Percentiles rank a stretch among this genome's conserved stretches.
phyloP scores from a whole-genome alignment of 352 stramenopile species.

The Globisporangium canariense region DNA sequence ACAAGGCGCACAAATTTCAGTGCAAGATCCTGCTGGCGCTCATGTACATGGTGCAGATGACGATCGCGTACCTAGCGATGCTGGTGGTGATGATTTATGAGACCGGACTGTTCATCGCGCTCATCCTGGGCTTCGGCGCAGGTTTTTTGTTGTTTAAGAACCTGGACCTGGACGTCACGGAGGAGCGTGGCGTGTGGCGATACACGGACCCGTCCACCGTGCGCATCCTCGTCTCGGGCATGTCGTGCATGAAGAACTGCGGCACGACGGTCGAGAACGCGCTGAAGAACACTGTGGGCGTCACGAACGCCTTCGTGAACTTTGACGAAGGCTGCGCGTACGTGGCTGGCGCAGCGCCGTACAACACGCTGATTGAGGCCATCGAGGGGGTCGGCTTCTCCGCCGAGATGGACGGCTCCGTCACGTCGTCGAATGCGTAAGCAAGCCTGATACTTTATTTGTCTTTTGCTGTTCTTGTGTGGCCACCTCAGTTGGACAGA shows the following conservation, averaged over 20 bases:
- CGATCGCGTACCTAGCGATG: constrained; percentile 80
- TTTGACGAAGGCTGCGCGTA: constrained; percentile 76
- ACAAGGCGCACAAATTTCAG: constrained; percentile 59
- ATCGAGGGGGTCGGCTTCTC: constrained; percentile 69
- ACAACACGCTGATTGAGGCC: constrained; percentile 49
- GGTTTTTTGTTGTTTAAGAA: constrained; percentile 78
- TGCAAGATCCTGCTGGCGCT: constrained; percentile 60
- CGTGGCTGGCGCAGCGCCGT: constrained; percentile 54
- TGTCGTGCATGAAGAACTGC: constrained; percentile 90
- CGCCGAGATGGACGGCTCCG: constrained; percentile 40
- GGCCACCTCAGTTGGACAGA: constrained; percentile 12
- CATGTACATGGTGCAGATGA: constrained; percentile 82
- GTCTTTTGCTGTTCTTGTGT: constrained; percentile 3
- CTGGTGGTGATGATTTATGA: constrained; percentile 85
- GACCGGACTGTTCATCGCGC: constrained; percentile 64
- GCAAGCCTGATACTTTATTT: constrained; percentile 31
- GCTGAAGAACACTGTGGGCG: constrained; percentile 45
- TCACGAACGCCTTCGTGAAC: constrained; percentile 72
- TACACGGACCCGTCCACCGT: constrained; percentile 73
- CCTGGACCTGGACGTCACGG: constrained; percentile 60
- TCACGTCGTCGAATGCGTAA: constrained; percentile 57
- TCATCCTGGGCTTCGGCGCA: constrained; percentile 65
- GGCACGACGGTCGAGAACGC: constrained; percentile 77
- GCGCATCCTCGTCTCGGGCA: constrained; percentile 79
- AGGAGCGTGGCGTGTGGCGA: constrained; percentile 67